Evolutionary conservation across 257 asterid species (phyloP).

Genomic region (Ehretia macrophylla): DNA sequence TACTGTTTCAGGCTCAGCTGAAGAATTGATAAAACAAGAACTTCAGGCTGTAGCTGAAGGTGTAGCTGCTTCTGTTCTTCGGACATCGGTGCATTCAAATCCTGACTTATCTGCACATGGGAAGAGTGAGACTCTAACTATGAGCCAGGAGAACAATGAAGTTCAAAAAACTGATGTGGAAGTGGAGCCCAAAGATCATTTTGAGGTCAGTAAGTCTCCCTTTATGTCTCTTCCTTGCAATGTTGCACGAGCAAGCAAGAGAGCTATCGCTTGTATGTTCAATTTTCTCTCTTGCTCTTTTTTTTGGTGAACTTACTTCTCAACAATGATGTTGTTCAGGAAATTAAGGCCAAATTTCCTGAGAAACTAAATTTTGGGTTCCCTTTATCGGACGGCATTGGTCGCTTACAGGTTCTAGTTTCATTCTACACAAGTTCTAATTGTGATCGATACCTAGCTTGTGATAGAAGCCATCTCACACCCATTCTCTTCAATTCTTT

Average conservation of each 20-base stretch:
- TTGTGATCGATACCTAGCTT: neutral
- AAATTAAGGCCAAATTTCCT: conserved; percentile 45
- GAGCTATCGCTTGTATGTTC: neutral
- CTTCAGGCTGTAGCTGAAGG: conserved; percentile 97
- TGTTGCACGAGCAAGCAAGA: neutral
- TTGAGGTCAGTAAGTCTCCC: conserved; percentile 49
- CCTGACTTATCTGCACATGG: conserved; percentile 38
- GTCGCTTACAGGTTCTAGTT: conserved; percentile 75
- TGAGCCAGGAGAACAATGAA: conserved; percentile 37
- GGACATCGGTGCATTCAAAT: conserved; percentile 48
- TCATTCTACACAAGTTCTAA: neutral
- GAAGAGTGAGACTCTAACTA: conserved; percentile 38
- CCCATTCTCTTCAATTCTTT: neutral
- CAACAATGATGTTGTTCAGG: conserved; percentile 42
- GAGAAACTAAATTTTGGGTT: conserved; percentile 63
- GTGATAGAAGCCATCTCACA: neutral
- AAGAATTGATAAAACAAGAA: conserved; percentile 83
- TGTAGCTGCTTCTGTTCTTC: conserved; percentile 88
- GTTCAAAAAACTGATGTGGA: conserved; percentile 39
- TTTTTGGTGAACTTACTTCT: conserved; percentile 13
- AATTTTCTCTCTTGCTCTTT: neutral
- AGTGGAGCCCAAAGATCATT: conserved; percentile 38
- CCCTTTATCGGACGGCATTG: conserved; percentile 68
- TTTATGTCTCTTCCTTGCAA: conserved; percentile 9
- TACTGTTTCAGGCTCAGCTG: conserved; percentile 50